Base-by-base conservation (phyloP, 345 rosid species). In the Populus tremula region DNA sequence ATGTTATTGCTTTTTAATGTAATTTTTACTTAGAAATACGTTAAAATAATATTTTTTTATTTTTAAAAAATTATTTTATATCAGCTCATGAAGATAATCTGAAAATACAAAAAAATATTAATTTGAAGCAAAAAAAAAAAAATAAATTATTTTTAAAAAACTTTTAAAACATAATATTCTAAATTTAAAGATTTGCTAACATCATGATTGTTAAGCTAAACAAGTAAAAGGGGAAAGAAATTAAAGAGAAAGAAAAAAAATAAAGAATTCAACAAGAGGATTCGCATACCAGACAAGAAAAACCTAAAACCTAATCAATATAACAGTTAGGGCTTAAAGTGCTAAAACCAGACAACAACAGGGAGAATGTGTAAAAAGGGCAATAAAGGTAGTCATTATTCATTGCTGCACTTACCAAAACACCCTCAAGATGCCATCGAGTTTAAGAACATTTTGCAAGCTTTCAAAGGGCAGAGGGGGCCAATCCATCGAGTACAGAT, bases 271-370 rank as follows among this genome's bases (percentile, higher is more conserved):
- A 39, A 39, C 43, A 2, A 39, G 43, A 39, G 43, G 43, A 39
- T 39, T 21, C 9, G 6, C n/a, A 8, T 67, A 43, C 36, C 74
- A 38, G 49, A 27, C 68, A 73, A 10, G 43, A 36, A 66, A 47
- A 50, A 69, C 56, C 56, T 18, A 50, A 18, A 17, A 18, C 9
- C 38, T 71, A 27, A 61, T n/a, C 25, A 27, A 45, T 49, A 21
- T 20, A 13, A 11, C 1, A 2, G 17, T 23, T 5, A 69, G 23
- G 71, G 54, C 54, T 49, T 18, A 6, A 43, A 61, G 61, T 54
- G 18, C 65, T 43, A 2, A 79, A 63, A 59, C 56, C 66, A 47
- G 75, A 65, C 45, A 70, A n/a, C n/a, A 33, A 36, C 61, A 45
- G 25, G 17, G n/a, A n/a, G 61, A 21, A 17, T 69, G n/a, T 66